Evolutionary conservation across 768 basidiomycete genomes (phyloP).

Genomic region (Agrocybe pediades): DNA sequence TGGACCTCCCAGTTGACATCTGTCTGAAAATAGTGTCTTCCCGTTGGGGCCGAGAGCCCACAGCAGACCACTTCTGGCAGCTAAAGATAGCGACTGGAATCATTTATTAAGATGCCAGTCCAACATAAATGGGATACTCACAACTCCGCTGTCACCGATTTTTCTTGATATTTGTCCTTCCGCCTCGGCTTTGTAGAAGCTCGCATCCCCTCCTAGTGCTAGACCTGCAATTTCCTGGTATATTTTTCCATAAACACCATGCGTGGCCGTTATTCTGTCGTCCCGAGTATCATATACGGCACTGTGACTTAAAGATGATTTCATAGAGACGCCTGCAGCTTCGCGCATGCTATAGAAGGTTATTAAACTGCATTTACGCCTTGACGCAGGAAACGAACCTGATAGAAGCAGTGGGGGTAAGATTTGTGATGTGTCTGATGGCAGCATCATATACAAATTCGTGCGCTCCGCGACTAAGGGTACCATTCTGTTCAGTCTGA

Average conservation of each 20-base stretch:
- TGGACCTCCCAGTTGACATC: constrained; percentile 93
- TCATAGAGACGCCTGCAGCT: constrained; percentile 76
- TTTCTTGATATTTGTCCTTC: constrained; percentile 65
- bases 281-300: constrained; percentile 78
- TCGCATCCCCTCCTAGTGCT: constrained; percentile 71
- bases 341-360: constrained; percentile 67
- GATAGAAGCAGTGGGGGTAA: constrained; percentile 78
- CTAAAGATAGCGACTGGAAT: constrained; percentile 70
- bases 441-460: constrained; percentile 87
- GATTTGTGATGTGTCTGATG: constrained; percentile 69
- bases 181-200: constrained; percentile 72
- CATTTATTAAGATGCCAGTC: not conserved
- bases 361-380: not conserved
- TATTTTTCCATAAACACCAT: constrained; percentile 64
- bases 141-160: constrained; percentile 53
- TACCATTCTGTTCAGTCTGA: constrained; percentile 34
- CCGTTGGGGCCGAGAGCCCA: constrained; percentile 51
- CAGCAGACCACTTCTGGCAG: constrained; percentile 71
- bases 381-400: constrained; percentile 50
- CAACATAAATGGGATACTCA: constrained; percentile 33
- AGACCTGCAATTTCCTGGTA: constrained; percentile 62
- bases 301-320: constrained; percentile 83
- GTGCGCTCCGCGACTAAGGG: constrained; percentile 50
- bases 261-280: constrained; percentile 61
- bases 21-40: constrained; percentile 69